phyloP scores from a whole-genome alignment of 2,329 filamentous ascomycete genomes.

The Ramularia endophylla region DNA sequence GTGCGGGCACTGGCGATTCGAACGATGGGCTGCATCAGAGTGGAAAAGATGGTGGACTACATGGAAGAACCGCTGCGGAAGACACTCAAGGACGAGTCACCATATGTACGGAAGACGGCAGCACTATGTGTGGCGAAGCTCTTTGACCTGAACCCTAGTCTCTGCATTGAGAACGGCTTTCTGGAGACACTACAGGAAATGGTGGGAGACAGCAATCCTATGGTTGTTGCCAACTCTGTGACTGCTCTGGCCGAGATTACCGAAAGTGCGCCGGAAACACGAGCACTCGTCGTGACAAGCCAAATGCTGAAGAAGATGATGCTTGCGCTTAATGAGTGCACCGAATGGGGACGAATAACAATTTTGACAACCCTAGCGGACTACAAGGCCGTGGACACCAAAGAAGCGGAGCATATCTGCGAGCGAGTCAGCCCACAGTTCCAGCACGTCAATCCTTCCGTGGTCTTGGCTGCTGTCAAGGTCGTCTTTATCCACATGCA shows the following conservation, averaged over 20 bases:
- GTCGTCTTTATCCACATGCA: constrained; percentile 97
- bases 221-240: constrained; percentile 98
- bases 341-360: constrained; percentile 95
- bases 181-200: constrained; percentile 88
- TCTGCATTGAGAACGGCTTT: constrained; percentile 97
- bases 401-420: constrained; percentile 97
- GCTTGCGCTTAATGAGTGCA: constrained; percentile 95
- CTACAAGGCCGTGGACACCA: constrained; percentile 79
- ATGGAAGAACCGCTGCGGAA: constrained; percentile 98
- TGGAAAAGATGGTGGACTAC: constrained; percentile 99
- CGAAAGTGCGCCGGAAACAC: constrained; percentile 85
- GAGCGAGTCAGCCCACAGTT: constrained; percentile 95
- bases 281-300: constrained; percentile 75
- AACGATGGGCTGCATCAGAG: constrained; percentile 97
- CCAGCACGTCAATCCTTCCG: constrained; percentile 95
- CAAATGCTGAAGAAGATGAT: constrained; percentile 88
- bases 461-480: constrained; percentile 96
- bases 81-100: constrained; percentile 92
- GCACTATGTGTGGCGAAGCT: constrained; percentile 97
- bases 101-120: constrained; percentile 96
- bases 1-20: constrained; percentile 91
- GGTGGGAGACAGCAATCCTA: constrained; percentile 95
- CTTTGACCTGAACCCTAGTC: constrained; percentile 84
- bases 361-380: constrained; percentile 85
- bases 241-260: constrained; percentile 87